phyloP scores from a whole-genome alignment of 169 alveolate species.

The Pseudocohnilembus persalinus region DNA sequence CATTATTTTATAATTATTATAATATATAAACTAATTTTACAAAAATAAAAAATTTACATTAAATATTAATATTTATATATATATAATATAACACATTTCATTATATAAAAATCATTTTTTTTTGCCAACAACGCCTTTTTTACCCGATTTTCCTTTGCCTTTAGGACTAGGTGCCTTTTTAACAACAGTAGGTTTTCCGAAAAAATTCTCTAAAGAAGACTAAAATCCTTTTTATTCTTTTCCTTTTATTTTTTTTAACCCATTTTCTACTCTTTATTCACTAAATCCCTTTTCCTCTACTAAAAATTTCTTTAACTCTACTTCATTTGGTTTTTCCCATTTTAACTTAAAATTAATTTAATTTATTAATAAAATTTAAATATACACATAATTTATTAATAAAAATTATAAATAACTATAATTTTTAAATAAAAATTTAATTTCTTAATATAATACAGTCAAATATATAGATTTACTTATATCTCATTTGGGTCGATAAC shows the following conservation, averaged over 20 bases:
- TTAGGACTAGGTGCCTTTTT: background rate
- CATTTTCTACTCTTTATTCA: constrained; percentile 66
- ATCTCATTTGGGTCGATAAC: constrained; percentile 50
- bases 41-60: no score
- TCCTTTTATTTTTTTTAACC: constrained; percentile 43
- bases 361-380: no score
- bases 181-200: background rate
- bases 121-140: no score
- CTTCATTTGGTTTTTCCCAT: constrained; percentile 64
- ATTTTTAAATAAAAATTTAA: no score
- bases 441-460: no score
- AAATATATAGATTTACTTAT: constrained; percentile 6
- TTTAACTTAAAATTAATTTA: constrained; percentile 21
- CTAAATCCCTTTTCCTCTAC: constrained; percentile 67
- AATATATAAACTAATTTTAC: no score
- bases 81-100: no score
- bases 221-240: constrained; percentile 29
- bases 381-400: no score
- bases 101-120: no score
- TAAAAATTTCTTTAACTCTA: constrained; percentile 61
- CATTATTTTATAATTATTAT: no score
- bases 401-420: no score
- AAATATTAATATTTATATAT: no score
- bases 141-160: background rate
- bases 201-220: constrained; percentile 7